Evolutionary conservation across 2,329 filamentous ascomycete genomes (phyloP).

Genomic region (Hortaea sp.): DNA sequence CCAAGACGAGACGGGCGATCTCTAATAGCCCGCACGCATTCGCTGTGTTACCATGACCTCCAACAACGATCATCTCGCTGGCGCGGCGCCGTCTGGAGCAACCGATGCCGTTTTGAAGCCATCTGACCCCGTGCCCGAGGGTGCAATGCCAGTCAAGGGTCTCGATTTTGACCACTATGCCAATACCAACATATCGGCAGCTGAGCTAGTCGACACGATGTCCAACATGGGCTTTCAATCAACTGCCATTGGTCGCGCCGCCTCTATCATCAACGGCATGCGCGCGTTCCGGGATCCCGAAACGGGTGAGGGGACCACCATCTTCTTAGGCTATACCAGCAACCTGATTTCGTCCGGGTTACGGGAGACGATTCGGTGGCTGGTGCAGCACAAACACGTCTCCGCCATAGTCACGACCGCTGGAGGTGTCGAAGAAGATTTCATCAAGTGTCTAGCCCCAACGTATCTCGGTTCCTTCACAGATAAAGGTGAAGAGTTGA

Average conservation of each 20-base stretch:
- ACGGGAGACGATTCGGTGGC: constrained; percentile 79
- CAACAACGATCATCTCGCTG: constrained; percentile 18
- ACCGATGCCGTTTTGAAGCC: constrained; percentile 76
- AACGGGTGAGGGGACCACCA: constrained; percentile 70
- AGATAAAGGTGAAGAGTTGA: constrained; percentile 64
- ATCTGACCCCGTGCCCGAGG: constrained; percentile 71
- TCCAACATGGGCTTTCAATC: constrained; percentile 78
- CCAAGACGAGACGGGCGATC: too few relatives aligned
- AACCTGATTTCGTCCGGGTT: constrained; percentile 96
- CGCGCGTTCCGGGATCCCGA: constrained; percentile 73
- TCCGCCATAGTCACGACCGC: constrained; percentile 92
- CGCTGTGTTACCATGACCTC: constrained; percentile 8
- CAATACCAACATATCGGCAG: constrained; percentile 66
- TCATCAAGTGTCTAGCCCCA: constrained; percentile 93
- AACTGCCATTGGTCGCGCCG: constrained; percentile 71
- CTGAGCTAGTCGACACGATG: constrained; percentile 75
- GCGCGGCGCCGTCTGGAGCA: constrained; percentile 33
- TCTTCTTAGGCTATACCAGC: constrained; percentile 95
- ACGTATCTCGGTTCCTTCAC: constrained; percentile 88
- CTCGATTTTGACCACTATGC: constrained; percentile 83
- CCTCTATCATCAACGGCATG: constrained; percentile 92
- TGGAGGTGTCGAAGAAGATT: constrained; percentile 90
- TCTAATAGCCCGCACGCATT: neutral
- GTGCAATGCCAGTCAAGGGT: constrained; percentile 72
- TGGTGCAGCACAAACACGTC: constrained; percentile 86